Evolutionary conservation across 441 rosid species (phyloP).

Genomic region (Viola pubescens): DNA sequence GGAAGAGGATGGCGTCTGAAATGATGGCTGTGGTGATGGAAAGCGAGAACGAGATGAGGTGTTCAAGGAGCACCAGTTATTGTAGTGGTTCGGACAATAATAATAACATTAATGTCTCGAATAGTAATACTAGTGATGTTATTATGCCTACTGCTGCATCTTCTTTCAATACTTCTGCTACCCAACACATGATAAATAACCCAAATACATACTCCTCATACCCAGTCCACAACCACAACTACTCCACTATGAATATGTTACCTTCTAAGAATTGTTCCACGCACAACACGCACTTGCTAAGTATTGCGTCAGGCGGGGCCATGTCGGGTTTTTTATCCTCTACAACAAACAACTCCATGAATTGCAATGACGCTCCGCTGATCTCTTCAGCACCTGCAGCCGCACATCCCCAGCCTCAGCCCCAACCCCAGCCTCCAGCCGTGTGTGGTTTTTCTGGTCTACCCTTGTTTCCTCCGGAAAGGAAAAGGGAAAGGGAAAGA

Average conservation of each 20-base stretch:
- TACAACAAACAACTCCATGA: slow-evolving; percentile 19
- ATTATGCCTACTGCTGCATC: neutral
- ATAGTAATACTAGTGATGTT: neutral
- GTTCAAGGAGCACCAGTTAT: slow-evolving; percentile 14
- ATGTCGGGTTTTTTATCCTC: slow-evolving; percentile 32
- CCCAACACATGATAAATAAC: slow-evolving; percentile 5
- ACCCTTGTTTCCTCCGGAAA: slow-evolving; percentile 77
- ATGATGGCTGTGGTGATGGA: slow-evolving; percentile 35
- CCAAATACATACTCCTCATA: slow-evolving; percentile 23
- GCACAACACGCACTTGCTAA: slow-evolving; percentile 26
- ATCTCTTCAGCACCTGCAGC: slow-evolving; percentile 12
- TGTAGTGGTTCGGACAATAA: neutral
- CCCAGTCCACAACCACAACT: slow-evolving; percentile 38
- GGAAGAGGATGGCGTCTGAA: slow-evolving; percentile 84
- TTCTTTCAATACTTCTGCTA: slow-evolving; percentile 10
- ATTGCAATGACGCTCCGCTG: slow-evolving; percentile 16
- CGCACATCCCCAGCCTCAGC: slow-evolving; percentile 19
- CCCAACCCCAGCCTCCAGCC: slow-evolving; percentile 40
- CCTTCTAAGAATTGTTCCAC: slow-evolving; percentile 27
- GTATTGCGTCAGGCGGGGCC: slow-evolving; percentile 42
- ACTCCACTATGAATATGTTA: slow-evolving; percentile 40
- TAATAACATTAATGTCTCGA: too few species aligned
- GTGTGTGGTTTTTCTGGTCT: slow-evolving; percentile 93
- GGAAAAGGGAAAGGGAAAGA: slow-evolving; percentile 12
- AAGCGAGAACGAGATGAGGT: slow-evolving; percentile 28